phyloP scores from a whole-genome alignment of 2,329 filamentous ascomycete species.

The Pseudopithomyces chartarum region DNA sequence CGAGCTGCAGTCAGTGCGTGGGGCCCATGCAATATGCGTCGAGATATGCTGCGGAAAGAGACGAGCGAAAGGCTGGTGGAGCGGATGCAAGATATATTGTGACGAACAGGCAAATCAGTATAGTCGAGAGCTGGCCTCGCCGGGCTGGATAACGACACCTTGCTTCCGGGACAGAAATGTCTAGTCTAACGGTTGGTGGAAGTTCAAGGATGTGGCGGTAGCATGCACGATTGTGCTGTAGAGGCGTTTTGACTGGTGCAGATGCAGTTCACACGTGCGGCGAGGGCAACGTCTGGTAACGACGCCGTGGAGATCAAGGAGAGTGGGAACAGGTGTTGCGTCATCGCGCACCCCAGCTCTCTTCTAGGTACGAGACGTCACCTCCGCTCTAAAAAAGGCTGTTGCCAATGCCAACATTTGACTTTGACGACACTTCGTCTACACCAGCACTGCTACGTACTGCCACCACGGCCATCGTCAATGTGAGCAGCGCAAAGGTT shows the following conservation, averaged over 20 bases:
- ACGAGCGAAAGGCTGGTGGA: background rate
- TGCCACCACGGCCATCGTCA: background rate
- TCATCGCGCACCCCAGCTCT: background rate
- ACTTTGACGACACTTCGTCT: background rate
- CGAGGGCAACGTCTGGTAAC: slow-evolving; percentile 3
- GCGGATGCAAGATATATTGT: slow-evolving; percentile 3
- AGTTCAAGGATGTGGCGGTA: background rate
- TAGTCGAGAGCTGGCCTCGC: slow-evolving; percentile 4
- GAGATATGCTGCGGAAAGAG: slow-evolving; percentile 4
- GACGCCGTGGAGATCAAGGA: slow-evolving; percentile 8
- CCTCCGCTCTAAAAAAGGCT: slow-evolving; percentile 4
- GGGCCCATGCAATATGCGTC: slow-evolving; percentile 22
- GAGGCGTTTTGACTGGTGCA: slow-evolving; percentile 8
- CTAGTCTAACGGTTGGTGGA: slow-evolving; percentile 1
- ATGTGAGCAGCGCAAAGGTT: too few species aligned
- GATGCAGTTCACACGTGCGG: slow-evolving; percentile 10
- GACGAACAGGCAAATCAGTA: background rate
- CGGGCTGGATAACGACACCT: slow-evolving; percentile 4
- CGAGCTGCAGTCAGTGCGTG: slow-evolving; percentile 25
- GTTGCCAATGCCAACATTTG: background rate
- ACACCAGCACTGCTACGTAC: background rate
- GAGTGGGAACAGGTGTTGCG: slow-evolving; percentile 5
- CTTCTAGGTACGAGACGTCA: slow-evolving; percentile 6
- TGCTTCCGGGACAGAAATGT: background rate
- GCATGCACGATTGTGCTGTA: slow-evolving; percentile 4